Evolutionary conservation across 139 green algal genomes (phyloP).

Genomic region (Mychonastes homosphaera): DNA sequence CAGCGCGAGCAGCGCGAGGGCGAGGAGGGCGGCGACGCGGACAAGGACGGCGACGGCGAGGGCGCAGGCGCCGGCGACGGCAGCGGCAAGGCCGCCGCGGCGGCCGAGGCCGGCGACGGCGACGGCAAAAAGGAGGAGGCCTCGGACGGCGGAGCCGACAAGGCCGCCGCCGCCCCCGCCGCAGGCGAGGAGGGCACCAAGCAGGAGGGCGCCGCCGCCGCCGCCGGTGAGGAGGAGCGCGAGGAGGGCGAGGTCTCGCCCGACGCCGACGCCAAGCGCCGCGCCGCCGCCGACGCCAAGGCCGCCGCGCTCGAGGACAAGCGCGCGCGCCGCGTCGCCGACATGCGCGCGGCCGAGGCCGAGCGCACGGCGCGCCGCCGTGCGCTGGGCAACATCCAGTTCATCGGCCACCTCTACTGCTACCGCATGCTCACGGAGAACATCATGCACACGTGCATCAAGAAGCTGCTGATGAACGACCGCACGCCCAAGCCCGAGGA

Average conservation of each 20-base stretch:
- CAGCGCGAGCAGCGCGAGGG: slow-evolving; percentile 39
- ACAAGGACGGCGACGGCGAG: slow-evolving; percentile 20
- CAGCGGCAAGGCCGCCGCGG: not conserved
- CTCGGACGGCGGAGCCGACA: slow-evolving; percentile 5
- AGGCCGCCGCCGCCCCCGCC: not conserved
- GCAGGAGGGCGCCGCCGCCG: no score
- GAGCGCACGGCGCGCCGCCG: slow-evolving; percentile 65
- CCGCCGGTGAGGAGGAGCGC: slow-evolving; percentile 23
- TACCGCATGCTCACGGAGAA: slow-evolving; percentile 87
- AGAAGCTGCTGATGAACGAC: slow-evolving; percentile 32
- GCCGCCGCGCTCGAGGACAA: slow-evolving; percentile 22
- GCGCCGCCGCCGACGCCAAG: not conserved
- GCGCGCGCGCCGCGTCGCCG: slow-evolving; percentile 10
- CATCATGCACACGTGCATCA: slow-evolving; percentile 87
- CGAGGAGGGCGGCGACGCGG: slow-evolving; percentile 26
- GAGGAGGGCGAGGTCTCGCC: slow-evolving; percentile 41
- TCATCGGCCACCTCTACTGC: slow-evolving; percentile 73
- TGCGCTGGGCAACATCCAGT: slow-evolving; percentile 94
- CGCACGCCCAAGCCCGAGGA: slow-evolving; percentile 56
- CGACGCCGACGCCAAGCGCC: not conserved
- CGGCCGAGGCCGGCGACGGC: not conserved
- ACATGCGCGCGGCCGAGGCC: slow-evolving; percentile 27
- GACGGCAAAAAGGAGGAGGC: slow-evolving; percentile 1
- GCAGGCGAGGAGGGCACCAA: not conserved
- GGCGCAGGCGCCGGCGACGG: slow-evolving; percentile 17